Base-by-base conservation (phyloP, 805 yeast genomes). In the Kodamaea kaohsiungensis region DNA sequence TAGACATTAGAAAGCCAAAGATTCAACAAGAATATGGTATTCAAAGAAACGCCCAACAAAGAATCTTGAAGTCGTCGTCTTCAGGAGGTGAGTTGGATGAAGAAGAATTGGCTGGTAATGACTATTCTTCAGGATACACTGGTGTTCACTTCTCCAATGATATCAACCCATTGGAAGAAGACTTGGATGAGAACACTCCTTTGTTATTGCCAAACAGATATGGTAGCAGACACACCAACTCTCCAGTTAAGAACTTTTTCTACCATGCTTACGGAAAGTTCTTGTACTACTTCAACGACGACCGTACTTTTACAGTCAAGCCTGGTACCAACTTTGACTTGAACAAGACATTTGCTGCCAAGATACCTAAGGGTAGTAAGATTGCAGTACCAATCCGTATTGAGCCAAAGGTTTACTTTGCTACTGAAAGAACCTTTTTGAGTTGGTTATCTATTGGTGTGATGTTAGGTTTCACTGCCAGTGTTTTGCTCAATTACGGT, bases 391-490 rank as follows among this genome's bases (percentile, higher is more conserved):
- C 98, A 2, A 96, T 95, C 39, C 83, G 99, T 65, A 92, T 95
- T 38, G 99, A 95, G 72, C 99, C 99, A 55, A 95, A 95, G 75
- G 99, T 95, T n/a, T 95, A 95, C 69, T 95, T 95, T 72, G 99
- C 99, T 6, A 91, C 96, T 19, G 99, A 95, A 71, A 85, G 99
- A 74, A 95, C 99, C 0, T 93, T 86, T 66, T 78, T 95, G 58
- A 84, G 96, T 42, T 95, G 99, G 99, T 75, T 93, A 53, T 92
- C 96, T 42, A 90, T 95, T 61, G 89, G 95, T 7, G 83, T 95
- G 78, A 77, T 93, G 43, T 78, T 95, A 54, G 91, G 95, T 45
- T 96, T 93, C 48, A 88, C 96, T 42, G 96, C 97, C 1, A 88
- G 91, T 7, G 82, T 96, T 0, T 78, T 95, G 61, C 76, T 93